phyloP scores from a whole-genome alignment of 305 asterid species.

The Euphrasia arctica region DNA sequence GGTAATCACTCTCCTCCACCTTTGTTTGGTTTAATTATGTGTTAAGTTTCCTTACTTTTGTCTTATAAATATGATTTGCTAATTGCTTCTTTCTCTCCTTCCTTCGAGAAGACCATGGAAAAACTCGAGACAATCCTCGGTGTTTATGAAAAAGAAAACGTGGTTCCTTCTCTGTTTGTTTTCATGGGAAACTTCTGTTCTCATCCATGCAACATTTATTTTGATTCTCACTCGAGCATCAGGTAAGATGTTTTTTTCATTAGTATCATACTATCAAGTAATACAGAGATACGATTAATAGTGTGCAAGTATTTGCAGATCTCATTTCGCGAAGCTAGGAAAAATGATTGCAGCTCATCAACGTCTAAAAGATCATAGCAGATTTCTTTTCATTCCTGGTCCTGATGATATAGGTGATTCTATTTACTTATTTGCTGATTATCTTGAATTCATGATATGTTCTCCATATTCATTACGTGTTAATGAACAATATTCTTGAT shows the following conservation, averaged over 20 bases:
- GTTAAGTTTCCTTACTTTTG: conserved; percentile 14
- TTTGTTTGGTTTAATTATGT: conserved; percentile 15
- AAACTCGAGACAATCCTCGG: conserved; percentile 73
- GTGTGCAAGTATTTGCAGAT: conserved; percentile 41
- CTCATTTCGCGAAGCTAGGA: conserved; percentile 85
- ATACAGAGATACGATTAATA: conserved; percentile 25
- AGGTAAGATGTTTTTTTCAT: conserved; percentile 47
- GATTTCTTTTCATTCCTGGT: conserved; percentile 92
- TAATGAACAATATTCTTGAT: conserved; percentile 18
- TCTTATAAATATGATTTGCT: conserved; percentile 28
- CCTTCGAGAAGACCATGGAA: conserved; percentile 79
- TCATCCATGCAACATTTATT: conserved; percentile 83
- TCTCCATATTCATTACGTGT: conserved; percentile 21
- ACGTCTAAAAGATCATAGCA: conserved; percentile 66
- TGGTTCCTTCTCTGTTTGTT: conserved; percentile 87
- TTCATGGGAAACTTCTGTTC: conserved; percentile 98
- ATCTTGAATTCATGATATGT: conserved; percentile 14
- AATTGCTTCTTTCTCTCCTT: conserved; percentile 44
- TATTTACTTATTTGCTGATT: conserved; percentile 23
- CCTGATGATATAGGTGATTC: conserved; percentile 89
- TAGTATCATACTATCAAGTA: conserved; percentile 21
- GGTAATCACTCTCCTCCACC: conserved; percentile 39
- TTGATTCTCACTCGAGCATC: conserved; percentile 70
- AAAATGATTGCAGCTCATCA: conserved; percentile 73
- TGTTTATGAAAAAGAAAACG: conserved; percentile 74